A percentile compares a stretch with the other conserved stretches of the same genome.
Conservation (phyloP, 306 rosid genomes). For the Gynostemma pentaphyllum region DNA sequence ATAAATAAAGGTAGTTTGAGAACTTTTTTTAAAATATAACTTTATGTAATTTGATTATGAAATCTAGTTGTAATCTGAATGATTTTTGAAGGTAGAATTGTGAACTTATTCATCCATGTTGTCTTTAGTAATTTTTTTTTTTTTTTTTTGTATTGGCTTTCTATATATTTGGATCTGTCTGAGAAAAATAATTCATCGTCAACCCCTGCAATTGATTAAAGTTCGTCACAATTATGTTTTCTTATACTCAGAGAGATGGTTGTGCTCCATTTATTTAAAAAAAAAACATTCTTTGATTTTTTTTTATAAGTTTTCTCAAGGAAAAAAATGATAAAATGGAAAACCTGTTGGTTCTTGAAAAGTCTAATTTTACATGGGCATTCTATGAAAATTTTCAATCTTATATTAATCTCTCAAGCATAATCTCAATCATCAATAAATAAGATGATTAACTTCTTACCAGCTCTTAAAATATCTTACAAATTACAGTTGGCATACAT, state of each 20-base stretch:
- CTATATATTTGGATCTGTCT: background rate
- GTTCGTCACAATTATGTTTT: background rate
- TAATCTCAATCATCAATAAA: background rate
- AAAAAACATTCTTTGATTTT: too few species aligned
- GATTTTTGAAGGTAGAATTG: background rate
- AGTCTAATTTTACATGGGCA: background rate
- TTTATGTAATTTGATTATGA: too few species aligned
- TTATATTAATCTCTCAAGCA: background rate
- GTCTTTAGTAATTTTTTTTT: background rate
- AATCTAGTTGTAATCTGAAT: background rate
- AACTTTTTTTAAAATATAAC: too few species aligned
- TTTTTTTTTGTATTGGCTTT: background rate
- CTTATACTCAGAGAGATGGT: background rate
- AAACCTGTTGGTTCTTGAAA: background rate
- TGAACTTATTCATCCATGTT: background rate
- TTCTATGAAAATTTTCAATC: background rate
- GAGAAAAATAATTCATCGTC: background rate
- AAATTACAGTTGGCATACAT: conserved; percentile 74
- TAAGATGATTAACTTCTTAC: background rate
- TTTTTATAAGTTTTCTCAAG: too few species aligned
- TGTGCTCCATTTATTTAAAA: too few species aligned
- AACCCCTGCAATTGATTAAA: background rate
- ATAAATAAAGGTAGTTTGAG: background rate
- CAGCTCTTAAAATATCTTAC: conserved; percentile 18
- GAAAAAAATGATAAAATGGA: background rate